Conservation (phyloP, 805 yeast genomes). For the Wickerhamiella lipophila region DNA sequence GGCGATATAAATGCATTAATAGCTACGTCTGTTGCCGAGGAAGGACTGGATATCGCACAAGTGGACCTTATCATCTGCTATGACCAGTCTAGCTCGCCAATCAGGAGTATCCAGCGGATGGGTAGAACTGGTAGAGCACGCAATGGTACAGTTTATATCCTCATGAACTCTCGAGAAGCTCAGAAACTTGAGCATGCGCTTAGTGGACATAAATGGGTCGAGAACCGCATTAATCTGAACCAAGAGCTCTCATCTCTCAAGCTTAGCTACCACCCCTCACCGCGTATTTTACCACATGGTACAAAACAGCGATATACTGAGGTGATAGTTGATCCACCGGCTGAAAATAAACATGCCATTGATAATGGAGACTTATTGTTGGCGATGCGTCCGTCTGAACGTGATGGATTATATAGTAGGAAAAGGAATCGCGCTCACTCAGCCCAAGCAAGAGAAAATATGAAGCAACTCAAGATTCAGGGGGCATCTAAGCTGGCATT, state of each 20-base stretch:
- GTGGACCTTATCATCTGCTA: slow-evolving; percentile 88
- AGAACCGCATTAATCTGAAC: slow-evolving; percentile 40
- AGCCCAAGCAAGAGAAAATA: neutral
- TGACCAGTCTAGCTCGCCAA: slow-evolving; percentile 88
- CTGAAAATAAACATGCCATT: slow-evolving; percentile 42
- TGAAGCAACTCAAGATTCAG: neutral
- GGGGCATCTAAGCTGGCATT: neutral
- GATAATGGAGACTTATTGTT: slow-evolving; percentile 17
- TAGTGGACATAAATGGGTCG: slow-evolving; percentile 70
- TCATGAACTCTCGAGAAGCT: slow-evolving; percentile 68
- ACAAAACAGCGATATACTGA: slow-evolving; percentile 46
- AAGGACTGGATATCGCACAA: slow-evolving; percentile 96
- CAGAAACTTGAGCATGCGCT: slow-evolving; percentile 70
- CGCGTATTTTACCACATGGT: slow-evolving; percentile 54
- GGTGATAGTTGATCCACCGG: slow-evolving; percentile 50
- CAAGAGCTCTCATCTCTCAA: slow-evolving; percentile 28
- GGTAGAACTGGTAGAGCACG: slow-evolving; percentile 96
- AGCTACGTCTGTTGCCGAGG: slow-evolving; percentile 97
- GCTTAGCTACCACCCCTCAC: slow-evolving; percentile 37
- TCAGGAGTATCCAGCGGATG: slow-evolving; percentile 87
- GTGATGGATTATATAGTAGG: neutral
- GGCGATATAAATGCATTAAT: slow-evolving; percentile 72
- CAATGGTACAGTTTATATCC: slow-evolving; percentile 65
- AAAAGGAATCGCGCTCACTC: neutral
- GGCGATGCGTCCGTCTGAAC: slow-evolving; percentile 14